Evolutionary conservation across 176 grass and related monocot genomes (phyloP), one percentile per base, ranked within the genome.

Genomic region (Cocos nucifera): DNA sequence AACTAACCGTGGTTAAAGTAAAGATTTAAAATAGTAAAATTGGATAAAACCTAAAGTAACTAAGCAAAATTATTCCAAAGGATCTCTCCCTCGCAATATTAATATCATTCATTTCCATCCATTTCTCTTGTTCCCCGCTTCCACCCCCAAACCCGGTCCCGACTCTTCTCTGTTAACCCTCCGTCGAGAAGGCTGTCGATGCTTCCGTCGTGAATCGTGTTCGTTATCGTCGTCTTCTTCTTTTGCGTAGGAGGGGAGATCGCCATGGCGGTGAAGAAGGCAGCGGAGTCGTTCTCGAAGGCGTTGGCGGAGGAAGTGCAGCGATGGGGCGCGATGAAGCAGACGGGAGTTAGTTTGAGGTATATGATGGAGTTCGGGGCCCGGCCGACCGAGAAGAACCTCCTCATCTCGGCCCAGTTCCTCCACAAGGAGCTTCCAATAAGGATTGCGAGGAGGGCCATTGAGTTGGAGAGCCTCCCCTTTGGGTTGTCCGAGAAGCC

Each of bases 341-440:
- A 83, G 72, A 89, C 74, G 0, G 90, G 90, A 67, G 90, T 95
- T 64, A 89, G 71, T 57, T 66, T 95, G 75, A 65, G 90, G 67
- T 95, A 89, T 86, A 95, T 95, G 90, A 95, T 79, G 86, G 90
- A 95, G 90, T 95, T 95, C 71, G 86, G 90, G 19, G 83, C 86
- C 30, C 60, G 75, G 39, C 86, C 82, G 63, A 95, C 66, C 58
- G 59, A 69, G 64, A 76, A 70, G 23, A 95, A 86, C 58, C 74
- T 89, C 5, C 78, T 95, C 16, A 62, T 95, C 79, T 89, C 90
- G 22, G 86, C 90, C 10, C 90, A 95, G 79, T 95, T 95, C 72
- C 80, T 95, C 44, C 86, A 86, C 10, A 89, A 61, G 83, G 86
- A 95, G 86, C 69, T 95, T 24, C 83, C 90, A 39, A 80, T 89